Conservation (phyloP, 306 rosid species). For the Prunus mume region DNA sequence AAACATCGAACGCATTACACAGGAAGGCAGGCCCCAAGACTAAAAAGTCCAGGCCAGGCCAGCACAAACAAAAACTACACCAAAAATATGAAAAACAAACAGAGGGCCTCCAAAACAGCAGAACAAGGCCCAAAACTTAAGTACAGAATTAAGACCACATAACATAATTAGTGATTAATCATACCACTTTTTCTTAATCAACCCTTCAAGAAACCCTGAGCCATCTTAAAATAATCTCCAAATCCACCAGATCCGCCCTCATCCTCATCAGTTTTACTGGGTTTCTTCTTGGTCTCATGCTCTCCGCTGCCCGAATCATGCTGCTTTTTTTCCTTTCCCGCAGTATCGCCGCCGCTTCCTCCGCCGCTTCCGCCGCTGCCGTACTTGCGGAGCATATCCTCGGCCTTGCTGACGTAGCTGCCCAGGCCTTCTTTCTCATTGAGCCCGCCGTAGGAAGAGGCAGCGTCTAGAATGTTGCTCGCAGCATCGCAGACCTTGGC, state of each 20-base stretch:
- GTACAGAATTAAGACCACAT: neutral
- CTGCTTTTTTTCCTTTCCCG: neutral
- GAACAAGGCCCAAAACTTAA: neutral
- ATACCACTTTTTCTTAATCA: too few species aligned
- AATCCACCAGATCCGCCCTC: constrained; percentile 15
- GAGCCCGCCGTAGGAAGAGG: constrained; percentile 33
- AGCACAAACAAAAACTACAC: neutral
- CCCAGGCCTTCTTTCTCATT: constrained; percentile 44
- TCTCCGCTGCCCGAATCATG: neutral
- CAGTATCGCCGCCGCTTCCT: neutral
- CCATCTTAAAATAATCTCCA: constrained; percentile 32
- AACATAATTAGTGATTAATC: neutral
- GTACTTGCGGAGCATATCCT: constrained; percentile 39
- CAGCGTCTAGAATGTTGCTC: constrained; percentile 46
- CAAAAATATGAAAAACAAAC: neutral
- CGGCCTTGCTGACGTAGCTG: constrained; percentile 38
- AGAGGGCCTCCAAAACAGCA: neutral
- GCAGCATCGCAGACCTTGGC: constrained; percentile 48
- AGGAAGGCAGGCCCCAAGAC: neutral
- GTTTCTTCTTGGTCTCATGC: neutral
- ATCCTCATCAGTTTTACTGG: neutral
- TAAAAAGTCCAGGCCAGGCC: neutral
- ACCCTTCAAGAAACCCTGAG: constrained; percentile 29
- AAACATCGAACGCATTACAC: too few species aligned
- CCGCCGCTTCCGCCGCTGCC: neutral